Conservation (phyloP, 78 protist genomes). For the Dictyostelium capitatum region DNA sequence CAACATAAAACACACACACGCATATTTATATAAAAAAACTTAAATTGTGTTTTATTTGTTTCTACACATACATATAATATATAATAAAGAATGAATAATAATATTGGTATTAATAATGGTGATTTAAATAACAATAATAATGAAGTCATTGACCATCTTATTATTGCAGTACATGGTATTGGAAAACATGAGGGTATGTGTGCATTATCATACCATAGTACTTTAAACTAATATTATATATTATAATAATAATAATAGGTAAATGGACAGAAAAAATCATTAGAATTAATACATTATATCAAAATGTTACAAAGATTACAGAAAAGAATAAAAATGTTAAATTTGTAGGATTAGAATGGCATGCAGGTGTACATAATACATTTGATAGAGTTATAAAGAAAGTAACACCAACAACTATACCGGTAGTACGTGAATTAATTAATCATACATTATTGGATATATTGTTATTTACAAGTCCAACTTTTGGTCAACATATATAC, state of each 20-base stretch:
- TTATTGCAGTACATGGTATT: conserved; percentile 61
- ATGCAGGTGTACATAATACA: conserved; percentile 28
- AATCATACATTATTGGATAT: conserved; percentile 60
- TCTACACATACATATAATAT: too few species aligned
- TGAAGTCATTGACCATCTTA: conserved; percentile 38
- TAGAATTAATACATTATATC: conserved; percentile 16
- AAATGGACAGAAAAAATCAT: conserved; percentile 39
- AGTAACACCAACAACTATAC: conserved; percentile 41
- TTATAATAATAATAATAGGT: too few species aligned
- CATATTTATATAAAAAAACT: too few species aligned
- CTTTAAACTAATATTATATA: too few species aligned
- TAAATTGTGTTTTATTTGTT: too few species aligned
- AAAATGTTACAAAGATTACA: conserved; percentile 18
- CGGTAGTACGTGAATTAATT: conserved; percentile 22
- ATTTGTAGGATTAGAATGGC: conserved; percentile 68
- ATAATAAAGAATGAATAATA: neutral
- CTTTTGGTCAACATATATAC: conserved; percentile 53
- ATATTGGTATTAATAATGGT: conserved; percentile 14
- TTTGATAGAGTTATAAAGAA: conserved; percentile 32
- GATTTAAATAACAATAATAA: conserved; percentile 9
- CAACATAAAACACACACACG: too few species aligned
- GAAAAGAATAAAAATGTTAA: conserved; percentile 1
- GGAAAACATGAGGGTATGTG: conserved; percentile 77
- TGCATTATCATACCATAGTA: too few species aligned
- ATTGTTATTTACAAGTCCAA: conserved; percentile 55